These are phyloP conservation scores for Torrubiella hemipterigena DNA, from an alignment of 2,329 filamentous ascomycete species.

Conservation along the genomic window DNA sequence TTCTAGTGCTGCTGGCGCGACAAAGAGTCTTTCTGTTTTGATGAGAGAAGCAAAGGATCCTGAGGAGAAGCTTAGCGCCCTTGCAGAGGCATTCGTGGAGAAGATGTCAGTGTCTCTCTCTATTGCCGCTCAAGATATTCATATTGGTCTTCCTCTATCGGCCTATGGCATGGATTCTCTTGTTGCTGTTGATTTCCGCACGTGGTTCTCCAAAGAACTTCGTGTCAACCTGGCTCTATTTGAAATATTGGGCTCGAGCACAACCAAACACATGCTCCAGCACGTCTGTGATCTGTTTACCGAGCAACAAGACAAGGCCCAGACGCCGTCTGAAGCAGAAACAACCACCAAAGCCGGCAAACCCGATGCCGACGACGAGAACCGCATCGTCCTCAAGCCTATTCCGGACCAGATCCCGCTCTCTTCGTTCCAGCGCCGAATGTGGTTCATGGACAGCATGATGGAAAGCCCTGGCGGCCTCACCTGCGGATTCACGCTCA, in stretches of 20 bases:
- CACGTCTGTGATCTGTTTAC: background rate
- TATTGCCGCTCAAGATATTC: constrained; percentile 7
- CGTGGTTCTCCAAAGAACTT: constrained; percentile 10
- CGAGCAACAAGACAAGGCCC: background rate
- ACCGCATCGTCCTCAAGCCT: background rate
- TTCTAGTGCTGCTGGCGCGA: too few species aligned
- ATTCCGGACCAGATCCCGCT: constrained; percentile 8
- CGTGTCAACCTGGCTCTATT: constrained; percentile 12
- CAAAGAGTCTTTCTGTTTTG: too few species aligned
- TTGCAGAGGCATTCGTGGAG: constrained; percentile 9
- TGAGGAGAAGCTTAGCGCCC: too few species aligned
- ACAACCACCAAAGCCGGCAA: background rate
- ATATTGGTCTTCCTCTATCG: constrained; percentile 9
- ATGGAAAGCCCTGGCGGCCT: constrained; percentile 13
- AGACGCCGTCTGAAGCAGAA: background rate
- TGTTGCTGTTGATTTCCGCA: constrained; percentile 12
- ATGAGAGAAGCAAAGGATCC: too few species aligned
- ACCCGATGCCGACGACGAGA: constrained; percentile 4
- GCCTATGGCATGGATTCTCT: constrained; percentile 13
- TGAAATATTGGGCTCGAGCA: constrained; percentile 11
- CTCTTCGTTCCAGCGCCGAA: constrained; percentile 14
- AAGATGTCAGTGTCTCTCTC: constrained; percentile 10
- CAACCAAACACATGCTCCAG: too few species aligned
- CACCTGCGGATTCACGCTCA: constrained; percentile 12
- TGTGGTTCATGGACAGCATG: constrained; percentile 15